Base-by-base conservation (phyloP, 345 rosid genomes). In the Laguncularia racemosa region DNA sequence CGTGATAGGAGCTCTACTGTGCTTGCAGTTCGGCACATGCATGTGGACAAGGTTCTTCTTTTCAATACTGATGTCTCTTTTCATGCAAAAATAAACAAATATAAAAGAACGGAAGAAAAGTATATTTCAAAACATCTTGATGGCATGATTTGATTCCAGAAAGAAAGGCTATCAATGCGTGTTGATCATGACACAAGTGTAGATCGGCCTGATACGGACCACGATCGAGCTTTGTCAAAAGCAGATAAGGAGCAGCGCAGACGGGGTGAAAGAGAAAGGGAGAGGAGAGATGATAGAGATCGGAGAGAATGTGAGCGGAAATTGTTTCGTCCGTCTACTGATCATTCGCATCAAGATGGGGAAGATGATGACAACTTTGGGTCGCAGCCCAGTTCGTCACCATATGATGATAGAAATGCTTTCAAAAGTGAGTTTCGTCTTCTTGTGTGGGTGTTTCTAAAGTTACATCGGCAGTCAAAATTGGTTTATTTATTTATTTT, bases 281-380 rank as follows among this genome's bases (percentile, higher is more conserved):
- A 86, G 44, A 78, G 78, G 66, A 86, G 76, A 69, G 96, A 86
- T 57, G 95, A 83, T 19, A 74, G 74, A 71, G 95, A 80, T 62
- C 70, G 77, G 80, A 82, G 77, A 75, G 88, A 76, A 49, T 67
- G 57, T 45, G 89, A 77, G 68, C 65, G 76, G 70, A 82, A 79
- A 61, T 57, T 68, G 54, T 58, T 62, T 54, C 74, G 55, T 16
- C 72, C 53, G 40, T 60, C 81, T 64, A 59, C 71, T 53, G 92
- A 82, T 53, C 76, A 64, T 13, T 57, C 68, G 53, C 76, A 79
- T 76, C 90, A 86, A 71, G 76, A 71, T 66, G 81, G 84, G 45
- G 86, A 80, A 56, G 84, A 70, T 3, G 78, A 79, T 65, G 82
- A 79, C 63, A 76, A 73, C 67, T 71, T 71, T 76, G 84, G 81